Conservation (phyloP, 257 asterid genomes). For the Linaria vulgaris region DNA sequence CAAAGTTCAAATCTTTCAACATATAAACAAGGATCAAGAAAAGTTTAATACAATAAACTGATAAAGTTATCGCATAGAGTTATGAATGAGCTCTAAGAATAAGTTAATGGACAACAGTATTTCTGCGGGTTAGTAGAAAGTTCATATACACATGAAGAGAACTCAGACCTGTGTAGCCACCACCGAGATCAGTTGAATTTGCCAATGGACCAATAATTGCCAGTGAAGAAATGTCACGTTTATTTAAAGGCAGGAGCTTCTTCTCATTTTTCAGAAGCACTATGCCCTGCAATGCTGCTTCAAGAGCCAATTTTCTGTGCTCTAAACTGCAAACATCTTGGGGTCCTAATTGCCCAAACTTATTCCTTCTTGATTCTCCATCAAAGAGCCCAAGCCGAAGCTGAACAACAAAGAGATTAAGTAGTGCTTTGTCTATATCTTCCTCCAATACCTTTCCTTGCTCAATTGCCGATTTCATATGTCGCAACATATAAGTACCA, state of each 20-base stretch:
- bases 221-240: slow-evolving; percentile 48
- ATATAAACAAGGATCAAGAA: neutral
- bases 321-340: slow-evolving; percentile 55
- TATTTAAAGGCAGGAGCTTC: slow-evolving; percentile 60
- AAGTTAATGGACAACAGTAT: neutral
- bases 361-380: slow-evolving; percentile 46
- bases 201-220: slow-evolving; percentile 87
- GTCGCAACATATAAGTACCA: slow-evolving; percentile 79
- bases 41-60: too few species aligned
- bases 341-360: slow-evolving; percentile 48
- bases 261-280: slow-evolving; percentile 82
- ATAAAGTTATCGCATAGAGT: too few species aligned
- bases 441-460: slow-evolving; percentile 64
- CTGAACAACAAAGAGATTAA: slow-evolving; percentile 73
- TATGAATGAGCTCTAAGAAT: too few species aligned
- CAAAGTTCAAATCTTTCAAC: neutral
- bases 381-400: slow-evolving; percentile 83
- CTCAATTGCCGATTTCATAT: slow-evolving; percentile 66
- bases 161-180: slow-evolving; percentile 72
- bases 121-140: neutral
- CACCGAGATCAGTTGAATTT: slow-evolving; percentile 66
- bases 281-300: slow-evolving; percentile 83
- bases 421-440: slow-evolving; percentile 76
- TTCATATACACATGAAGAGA: slow-evolving; percentile 1
- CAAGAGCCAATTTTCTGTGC: slow-evolving; percentile 72